Evolutionary conservation across 2,329 filamentous ascomycete genomes (phyloP).

Genomic region (Onygena corvina): DNA sequence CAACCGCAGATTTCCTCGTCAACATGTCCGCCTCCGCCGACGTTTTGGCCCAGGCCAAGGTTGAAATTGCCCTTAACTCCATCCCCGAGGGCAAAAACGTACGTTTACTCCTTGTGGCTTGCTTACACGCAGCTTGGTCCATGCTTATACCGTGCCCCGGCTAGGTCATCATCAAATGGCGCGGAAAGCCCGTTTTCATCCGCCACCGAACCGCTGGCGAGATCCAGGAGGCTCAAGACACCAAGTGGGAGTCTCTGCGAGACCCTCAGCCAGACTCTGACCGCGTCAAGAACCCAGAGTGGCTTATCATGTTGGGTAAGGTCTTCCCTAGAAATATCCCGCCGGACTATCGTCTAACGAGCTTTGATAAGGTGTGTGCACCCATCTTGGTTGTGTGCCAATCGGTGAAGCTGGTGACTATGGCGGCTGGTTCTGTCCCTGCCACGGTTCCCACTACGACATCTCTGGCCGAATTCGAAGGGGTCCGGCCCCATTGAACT

Average conservation of each 20-base stretch:
- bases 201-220: constrained; percentile 88
- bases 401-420: constrained; percentile 97
- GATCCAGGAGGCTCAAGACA: constrained; percentile 87
- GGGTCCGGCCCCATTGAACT: constrained; percentile 92
- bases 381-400: constrained; percentile 95
- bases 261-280: constrained; percentile 85
- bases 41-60: constrained; percentile 97
- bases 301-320: constrained; percentile 94
- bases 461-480: constrained; percentile 97
- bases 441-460: constrained; percentile 99
- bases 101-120: constrained; percentile 35
- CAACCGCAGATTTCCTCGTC: constrained; percentile 78
- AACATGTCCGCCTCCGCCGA: constrained; percentile 99
- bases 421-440: constrained; percentile 99
- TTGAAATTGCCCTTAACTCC: constrained; percentile 81
- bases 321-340: constrained; percentile 15
- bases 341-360: not conserved
- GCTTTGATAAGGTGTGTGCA: constrained; percentile 68
- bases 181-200: constrained; percentile 99
- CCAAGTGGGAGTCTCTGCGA: constrained; percentile 70
- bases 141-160: constrained; percentile 8
- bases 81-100: constrained; percentile 99
- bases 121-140: too few relatives aligned
- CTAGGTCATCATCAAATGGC: constrained; percentile 98
- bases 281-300: constrained; percentile 95